Evolutionary conservation across 2,329 filamentous ascomycete species (phyloP).

Genomic region (Colletotrichum sp.): DNA sequence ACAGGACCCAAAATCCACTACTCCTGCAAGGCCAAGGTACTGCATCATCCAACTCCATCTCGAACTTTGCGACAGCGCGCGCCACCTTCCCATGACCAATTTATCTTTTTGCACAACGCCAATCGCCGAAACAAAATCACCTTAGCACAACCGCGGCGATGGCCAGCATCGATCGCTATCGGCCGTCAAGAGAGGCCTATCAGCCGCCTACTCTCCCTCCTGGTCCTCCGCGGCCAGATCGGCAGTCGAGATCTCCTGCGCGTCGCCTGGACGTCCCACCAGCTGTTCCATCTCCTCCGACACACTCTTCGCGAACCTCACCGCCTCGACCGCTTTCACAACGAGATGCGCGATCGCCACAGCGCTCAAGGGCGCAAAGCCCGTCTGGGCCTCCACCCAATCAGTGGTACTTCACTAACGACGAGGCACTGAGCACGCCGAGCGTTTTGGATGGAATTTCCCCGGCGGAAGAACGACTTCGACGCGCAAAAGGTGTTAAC

Average conservation of each 20-base stretch:
- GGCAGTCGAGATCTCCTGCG: conserved; percentile 54
- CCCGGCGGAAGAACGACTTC: conserved; percentile 76
- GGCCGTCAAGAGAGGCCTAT: conserved; percentile 61
- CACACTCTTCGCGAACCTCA: conserved; percentile 58
- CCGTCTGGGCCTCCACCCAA: conserved; percentile 40
- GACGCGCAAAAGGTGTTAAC: conserved; percentile 90
- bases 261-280: conserved; percentile 62
- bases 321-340: conserved; percentile 54
- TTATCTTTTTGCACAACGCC: not conserved
- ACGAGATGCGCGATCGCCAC: conserved; percentile 48
- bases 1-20: conserved; percentile 13
- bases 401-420: conserved; percentile 90
- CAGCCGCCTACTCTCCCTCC: conserved; percentile 54
- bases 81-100: conserved; percentile 2
- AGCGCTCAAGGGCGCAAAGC: conserved; percentile 15
- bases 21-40: not conserved
- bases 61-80: conserved; percentile 9
- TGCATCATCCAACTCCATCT: not conserved
- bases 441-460: conserved; percentile 84
- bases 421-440: conserved; percentile 82
- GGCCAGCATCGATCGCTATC: conserved; percentile 66
- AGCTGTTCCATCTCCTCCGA: conserved; percentile 65
- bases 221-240: conserved; percentile 41
- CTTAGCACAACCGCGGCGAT: conserved; percentile 37
- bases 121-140: not conserved